Percentiles rank a stretch among this genome's conserved stretches.
phyloP scores from a whole-genome alignment of 1,284 basidiomycete species.

The Sparassis latifolia region DNA sequence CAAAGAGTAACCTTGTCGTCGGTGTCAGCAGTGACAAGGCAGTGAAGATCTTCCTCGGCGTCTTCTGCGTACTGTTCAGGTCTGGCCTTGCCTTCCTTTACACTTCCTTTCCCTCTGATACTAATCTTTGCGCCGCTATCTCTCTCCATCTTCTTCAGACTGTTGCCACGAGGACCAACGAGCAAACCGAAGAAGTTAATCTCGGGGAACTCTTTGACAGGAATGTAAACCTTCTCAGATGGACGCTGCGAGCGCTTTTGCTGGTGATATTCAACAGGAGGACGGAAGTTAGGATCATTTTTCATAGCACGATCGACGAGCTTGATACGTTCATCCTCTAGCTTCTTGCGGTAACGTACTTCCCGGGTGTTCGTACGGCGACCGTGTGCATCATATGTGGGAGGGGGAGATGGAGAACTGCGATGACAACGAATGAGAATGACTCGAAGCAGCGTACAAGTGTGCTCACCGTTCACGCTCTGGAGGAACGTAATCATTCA shows the following conservation, averaged over 20 bases:
- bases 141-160: constrained; percentile 98
- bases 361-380: constrained; percentile 97
- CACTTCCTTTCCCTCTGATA: constrained; percentile 96
- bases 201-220: constrained; percentile 99
- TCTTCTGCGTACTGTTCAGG: constrained; percentile 92
- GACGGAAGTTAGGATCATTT: constrained; percentile 94
- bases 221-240: constrained; percentile 98
- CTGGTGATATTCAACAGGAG: constrained; percentile 94
- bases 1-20: constrained; percentile 90
- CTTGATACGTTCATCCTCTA: constrained; percentile 93
- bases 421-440: constrained; percentile 11
- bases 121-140: constrained; percentile 98
- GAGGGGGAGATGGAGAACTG: constrained; percentile 93
- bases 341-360: constrained; percentile 94
- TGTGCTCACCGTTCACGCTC: constrained; percentile 78
- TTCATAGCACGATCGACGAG: constrained; percentile 96
- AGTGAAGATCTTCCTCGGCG: constrained; percentile 98
- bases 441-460: not conserved
- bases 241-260: constrained; percentile 88
- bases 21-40: constrained; percentile 90
- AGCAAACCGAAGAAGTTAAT: constrained; percentile 99
- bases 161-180: constrained; percentile 97
- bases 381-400: constrained; percentile 95
- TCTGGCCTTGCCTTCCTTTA: constrained; percentile 96
- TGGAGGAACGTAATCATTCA: constrained; percentile 94